A percentile compares a stretch with the other conserved stretches of the same genome.
Evolutionary conservation across 768 basidiomycete genomes (phyloP).

Genomic region (Russula griseocarnosa): DNA sequence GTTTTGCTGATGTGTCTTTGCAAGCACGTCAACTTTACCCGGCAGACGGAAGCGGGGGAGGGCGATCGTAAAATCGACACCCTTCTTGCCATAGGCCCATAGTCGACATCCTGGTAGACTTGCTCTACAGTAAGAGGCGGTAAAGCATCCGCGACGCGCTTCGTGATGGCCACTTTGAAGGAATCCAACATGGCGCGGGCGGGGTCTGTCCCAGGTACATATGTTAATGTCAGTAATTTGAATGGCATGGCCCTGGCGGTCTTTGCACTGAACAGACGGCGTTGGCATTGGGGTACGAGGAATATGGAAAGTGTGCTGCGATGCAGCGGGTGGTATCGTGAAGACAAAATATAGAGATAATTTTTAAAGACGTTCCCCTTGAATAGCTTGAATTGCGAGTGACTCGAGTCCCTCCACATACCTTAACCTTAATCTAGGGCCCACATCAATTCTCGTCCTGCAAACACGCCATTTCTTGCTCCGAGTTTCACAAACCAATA

Average conservation of each 20-base stretch:
- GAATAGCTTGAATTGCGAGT: neutral
- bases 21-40: slow-evolving; percentile 77
- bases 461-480: no score
- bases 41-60: slow-evolving; percentile 86
- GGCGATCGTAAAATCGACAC: slow-evolving; percentile 89
- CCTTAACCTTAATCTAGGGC: slow-evolving; percentile 20
- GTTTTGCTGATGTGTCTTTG: slow-evolving; percentile 58
- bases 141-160: slow-evolving; percentile 60
- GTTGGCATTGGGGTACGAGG: neutral
- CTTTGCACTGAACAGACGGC: slow-evolving; percentile 3
- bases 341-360: slow-evolving; percentile 13
- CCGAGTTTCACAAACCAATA: no score
- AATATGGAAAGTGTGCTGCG: slow-evolving; percentile 14
- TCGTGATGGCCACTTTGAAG: slow-evolving; percentile 79
- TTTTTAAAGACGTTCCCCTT: slow-evolving; percentile 7
- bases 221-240: slow-evolving; percentile 38
- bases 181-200: slow-evolving; percentile 64
- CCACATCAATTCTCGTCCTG: neutral
- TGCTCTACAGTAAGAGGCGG: slow-evolving; percentile 65
- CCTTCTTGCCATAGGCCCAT: slow-evolving; percentile 92
- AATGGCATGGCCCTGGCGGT: slow-evolving; percentile 10
- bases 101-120: slow-evolving; percentile 81
- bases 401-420: no score
- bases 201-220: slow-evolving; percentile 53
- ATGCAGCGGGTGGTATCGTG: slow-evolving; percentile 14